Percentiles rank a stretch among this genome's conserved stretches.
Conservation (phyloP, 2,329 filamentous ascomycete genomes). For the Fusarium xylarioides region DNA sequence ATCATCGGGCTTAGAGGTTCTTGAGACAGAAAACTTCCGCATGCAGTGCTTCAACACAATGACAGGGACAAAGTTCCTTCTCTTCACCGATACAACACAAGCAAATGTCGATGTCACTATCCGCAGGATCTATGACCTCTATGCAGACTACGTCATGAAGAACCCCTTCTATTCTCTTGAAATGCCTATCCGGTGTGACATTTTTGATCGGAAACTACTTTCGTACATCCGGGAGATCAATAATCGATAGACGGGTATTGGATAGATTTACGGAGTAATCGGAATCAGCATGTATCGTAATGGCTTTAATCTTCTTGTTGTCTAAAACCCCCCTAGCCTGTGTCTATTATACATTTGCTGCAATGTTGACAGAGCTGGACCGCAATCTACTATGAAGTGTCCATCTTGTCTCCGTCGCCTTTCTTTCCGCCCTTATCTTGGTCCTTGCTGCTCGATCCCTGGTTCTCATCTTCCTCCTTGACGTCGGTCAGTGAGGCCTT, state of each 20-base stretch:
- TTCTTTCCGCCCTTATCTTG: conserved; percentile 71
- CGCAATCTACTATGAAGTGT: conserved; percentile 70
- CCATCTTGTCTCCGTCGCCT: conserved; percentile 81
- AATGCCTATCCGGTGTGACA: conserved; percentile 96
- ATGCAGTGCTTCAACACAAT: conserved; percentile 95
- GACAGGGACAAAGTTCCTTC: conserved; percentile 93
- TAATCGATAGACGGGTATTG: conserved; percentile 54
- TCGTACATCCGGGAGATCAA: conserved; percentile 82
- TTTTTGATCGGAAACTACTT: conserved; percentile 87
- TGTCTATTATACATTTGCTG: conserved; percentile 50
- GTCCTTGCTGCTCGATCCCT: conserved; percentile 73
- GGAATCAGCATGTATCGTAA: conserved; percentile 30
- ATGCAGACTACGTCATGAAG: conserved; percentile 98
- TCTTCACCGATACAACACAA: conserved; percentile 92
- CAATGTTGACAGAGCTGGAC: conserved; percentile 38
- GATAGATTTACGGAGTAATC: conserved; percentile 23
- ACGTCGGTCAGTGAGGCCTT: conserved; percentile 84
- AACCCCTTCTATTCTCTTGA: conserved; percentile 98
- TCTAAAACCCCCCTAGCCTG: conserved; percentile 40
- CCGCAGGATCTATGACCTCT: conserved; percentile 89
- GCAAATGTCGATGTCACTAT: conserved; percentile 87
- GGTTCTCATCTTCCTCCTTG: conserved; percentile 76
- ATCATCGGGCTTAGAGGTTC: conserved; percentile 84
- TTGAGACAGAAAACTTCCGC: conserved; percentile 94
- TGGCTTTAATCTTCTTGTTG: conserved; percentile 39